A percentile compares a stretch with the other conserved stretches of the same genome.
Evolutionary conservation across 192 early-diverging fungal genomes (phyloP).

Genomic region (Coemansia umbellata): DNA sequence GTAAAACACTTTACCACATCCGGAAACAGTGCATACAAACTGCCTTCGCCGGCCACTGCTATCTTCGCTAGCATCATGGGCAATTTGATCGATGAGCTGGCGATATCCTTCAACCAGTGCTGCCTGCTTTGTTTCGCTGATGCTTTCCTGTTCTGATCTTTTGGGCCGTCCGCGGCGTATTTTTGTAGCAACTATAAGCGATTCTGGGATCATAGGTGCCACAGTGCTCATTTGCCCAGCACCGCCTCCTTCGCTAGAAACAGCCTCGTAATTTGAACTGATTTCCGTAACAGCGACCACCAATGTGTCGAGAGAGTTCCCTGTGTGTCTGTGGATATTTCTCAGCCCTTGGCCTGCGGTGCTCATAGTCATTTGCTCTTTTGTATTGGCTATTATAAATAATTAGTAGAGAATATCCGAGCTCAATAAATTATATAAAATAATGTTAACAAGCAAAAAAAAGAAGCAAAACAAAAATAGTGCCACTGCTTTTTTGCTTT

Average conservation of each 20-base stretch:
- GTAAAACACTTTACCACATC: conserved; percentile 63
- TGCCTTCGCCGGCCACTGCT: conserved; percentile 36
- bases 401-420: too few relatives aligned
- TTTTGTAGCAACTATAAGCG: conserved; percentile 37
- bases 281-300: conserved; percentile 25
- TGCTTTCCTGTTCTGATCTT: conserved; percentile 16
- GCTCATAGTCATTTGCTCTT: too few relatives aligned
- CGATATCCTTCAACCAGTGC: conserved; percentile 29
- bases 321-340: neutral
- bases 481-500: too few relatives aligned
- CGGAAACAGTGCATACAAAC: conserved; percentile 51
- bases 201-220: conserved; percentile 39
- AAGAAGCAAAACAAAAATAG: too few relatives aligned
- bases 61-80: conserved; percentile 43
- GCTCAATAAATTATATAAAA: too few relatives aligned
- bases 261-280: conserved; percentile 3
- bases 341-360: neutral
- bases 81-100: conserved; percentile 40
- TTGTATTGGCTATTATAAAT: too few relatives aligned
- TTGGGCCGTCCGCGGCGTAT: conserved; percentile 48
- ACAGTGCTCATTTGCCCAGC: conserved; percentile 14
- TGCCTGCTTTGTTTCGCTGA: conserved; percentile 13
- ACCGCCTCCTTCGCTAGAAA: neutral
- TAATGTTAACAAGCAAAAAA: neutral
- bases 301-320: conserved; percentile 21